Evolutionary conservation across 345 rosid genomes (phyloP).

Genomic region (Linum tenue): DNA sequence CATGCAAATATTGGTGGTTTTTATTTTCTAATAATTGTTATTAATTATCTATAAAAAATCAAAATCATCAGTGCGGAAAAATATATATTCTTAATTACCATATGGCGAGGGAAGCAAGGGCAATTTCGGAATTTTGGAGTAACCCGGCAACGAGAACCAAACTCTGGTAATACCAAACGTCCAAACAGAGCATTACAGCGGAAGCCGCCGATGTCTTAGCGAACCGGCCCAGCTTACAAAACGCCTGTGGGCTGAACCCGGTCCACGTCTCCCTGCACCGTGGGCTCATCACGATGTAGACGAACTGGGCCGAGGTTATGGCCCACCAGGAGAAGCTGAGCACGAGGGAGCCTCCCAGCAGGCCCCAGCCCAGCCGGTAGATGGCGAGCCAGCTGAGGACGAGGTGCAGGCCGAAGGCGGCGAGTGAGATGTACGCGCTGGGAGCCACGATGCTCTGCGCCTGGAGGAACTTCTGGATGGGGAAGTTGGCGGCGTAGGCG

Average conservation of each 20-base stretch:
- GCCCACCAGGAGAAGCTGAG: conserved; percentile 77
- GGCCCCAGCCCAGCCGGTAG: conserved; percentile 10
- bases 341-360: conserved; percentile 54
- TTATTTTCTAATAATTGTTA: too few relatives aligned
- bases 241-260: conserved; percentile 46
- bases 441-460: conserved; percentile 21
- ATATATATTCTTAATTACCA: conserved; percentile 14
- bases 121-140: conserved; percentile 46
- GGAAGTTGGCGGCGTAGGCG: conserved; percentile 18
- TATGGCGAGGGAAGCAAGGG: conserved; percentile 47
- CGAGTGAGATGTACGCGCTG: conserved; percentile 15
- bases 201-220: conserved; percentile 47
- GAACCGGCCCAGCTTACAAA: conserved; percentile 41
- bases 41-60: too few relatives aligned
- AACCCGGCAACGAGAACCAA: conserved; percentile 53
- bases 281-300: conserved; percentile 38
- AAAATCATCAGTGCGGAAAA: too few relatives aligned
- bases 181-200: conserved; percentile 57
- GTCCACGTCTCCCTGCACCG: conserved; percentile 43
- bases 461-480: conserved; percentile 23
- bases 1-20: too few relatives aligned
- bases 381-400: conserved; percentile 14
- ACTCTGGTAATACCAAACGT: conserved; percentile 52
- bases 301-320: conserved; percentile 38
- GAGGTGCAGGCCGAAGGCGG: conserved; percentile 9